phyloP scores from a whole-genome alignment of 176 grass and related monocot species.

The Dendrocalamus sinicus region DNA sequence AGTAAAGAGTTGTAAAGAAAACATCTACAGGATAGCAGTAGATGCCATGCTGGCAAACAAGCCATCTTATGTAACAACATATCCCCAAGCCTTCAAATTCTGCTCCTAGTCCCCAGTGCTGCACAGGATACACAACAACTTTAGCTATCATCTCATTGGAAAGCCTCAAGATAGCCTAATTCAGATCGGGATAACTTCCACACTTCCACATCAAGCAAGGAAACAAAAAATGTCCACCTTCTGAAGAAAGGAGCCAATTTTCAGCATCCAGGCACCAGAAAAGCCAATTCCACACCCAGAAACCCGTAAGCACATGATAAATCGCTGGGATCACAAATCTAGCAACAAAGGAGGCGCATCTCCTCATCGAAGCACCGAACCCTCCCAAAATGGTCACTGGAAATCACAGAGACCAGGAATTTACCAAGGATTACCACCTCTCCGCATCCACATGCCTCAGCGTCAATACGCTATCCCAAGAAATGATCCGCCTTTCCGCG shows the following conservation, averaged over 20 bases:
- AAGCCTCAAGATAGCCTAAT: not conserved
- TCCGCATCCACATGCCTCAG: not conserved
- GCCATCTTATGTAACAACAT: not conserved
- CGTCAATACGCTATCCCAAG: not conserved
- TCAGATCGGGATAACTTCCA: not conserved
- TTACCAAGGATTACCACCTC: not conserved
- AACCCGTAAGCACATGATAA: not conserved
- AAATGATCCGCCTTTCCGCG: not conserved
- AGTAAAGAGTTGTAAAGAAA: not conserved
- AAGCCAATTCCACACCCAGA: not conserved
- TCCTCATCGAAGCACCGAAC: not conserved
- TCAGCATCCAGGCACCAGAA: not conserved
- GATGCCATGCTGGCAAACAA: not conserved
- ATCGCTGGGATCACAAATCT: not conserved
- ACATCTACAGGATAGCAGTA: not conserved
- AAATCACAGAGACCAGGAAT: not conserved
- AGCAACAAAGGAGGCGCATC: not conserved
- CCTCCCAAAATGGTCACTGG: not conserved
- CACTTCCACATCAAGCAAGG: not conserved
- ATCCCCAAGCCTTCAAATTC: not conserved
- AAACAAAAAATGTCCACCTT: not conserved
- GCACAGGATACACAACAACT: not conserved
- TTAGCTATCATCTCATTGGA: too few species aligned
- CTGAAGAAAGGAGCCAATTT: not conserved
- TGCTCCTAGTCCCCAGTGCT: not conserved